Conservation (phyloP, 352 stramenopile genomes). For the Phytopythium chamaehyphon region DNA sequence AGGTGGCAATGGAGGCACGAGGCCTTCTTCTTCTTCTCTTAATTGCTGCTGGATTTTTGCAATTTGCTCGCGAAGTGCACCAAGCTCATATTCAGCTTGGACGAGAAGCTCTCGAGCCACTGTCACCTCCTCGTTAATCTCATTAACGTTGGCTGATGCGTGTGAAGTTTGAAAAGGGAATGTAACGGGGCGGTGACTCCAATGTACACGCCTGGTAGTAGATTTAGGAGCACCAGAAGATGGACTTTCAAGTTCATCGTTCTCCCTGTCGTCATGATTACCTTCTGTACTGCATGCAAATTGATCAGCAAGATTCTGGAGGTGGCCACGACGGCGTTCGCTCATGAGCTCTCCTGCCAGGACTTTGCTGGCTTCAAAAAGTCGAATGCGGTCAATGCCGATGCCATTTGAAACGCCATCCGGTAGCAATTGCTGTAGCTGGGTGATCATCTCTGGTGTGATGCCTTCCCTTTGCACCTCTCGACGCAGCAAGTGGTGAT, state of each 20-base stretch:
- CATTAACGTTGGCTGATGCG: conserved; percentile 3
- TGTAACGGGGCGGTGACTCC: conserved; percentile 35
- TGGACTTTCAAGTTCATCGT: not conserved
- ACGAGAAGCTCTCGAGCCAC: conserved; percentile 55
- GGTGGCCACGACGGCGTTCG: conserved; percentile 9
- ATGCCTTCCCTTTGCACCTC: not conserved
- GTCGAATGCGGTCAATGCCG: conserved; percentile 47
- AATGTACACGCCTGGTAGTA: conserved; percentile 21
- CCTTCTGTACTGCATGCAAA: not conserved
- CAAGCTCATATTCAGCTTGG: conserved; percentile 59
- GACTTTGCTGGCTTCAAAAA: conserved; percentile 48
- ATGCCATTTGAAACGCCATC: conserved; percentile 31
- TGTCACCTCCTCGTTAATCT: conserved; percentile 44
- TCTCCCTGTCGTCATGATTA: not conserved
- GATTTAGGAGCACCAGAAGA: not conserved
- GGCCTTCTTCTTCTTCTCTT: conserved; percentile 7
- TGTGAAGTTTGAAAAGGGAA: not conserved
- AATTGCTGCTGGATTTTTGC: conserved; percentile 42
- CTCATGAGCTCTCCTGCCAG: conserved; percentile 38
- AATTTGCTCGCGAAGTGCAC: conserved; percentile 53
- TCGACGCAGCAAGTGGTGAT: conserved; percentile 36
- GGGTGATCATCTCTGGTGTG: conserved; percentile 12
- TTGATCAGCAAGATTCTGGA: not conserved
- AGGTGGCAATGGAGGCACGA: conserved; percentile 9
- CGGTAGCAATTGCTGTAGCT: conserved; percentile 22